Conservation (phyloP, 2,329 filamentous ascomycete genomes). For the Alternaria consortialis region DNA sequence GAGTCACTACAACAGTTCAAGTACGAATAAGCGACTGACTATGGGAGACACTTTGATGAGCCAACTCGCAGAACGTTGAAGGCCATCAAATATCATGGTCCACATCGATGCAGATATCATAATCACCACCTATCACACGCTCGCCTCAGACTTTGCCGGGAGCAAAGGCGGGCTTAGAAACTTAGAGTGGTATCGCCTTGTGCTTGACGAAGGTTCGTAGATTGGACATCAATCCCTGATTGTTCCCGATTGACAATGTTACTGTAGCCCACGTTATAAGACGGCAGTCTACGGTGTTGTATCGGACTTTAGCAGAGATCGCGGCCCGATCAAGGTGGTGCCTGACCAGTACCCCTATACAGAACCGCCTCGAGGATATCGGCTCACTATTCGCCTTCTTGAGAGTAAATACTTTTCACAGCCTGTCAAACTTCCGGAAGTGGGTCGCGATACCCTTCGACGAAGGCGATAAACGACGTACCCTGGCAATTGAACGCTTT, state of each 20-base stretch:
- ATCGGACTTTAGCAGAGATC: constrained; percentile 56
- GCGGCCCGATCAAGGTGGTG: constrained; percentile 58
- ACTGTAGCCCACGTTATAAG: constrained; percentile 61
- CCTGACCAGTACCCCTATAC: constrained; percentile 56
- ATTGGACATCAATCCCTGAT: rapidly evolving
- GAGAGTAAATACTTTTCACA: constrained; percentile 54
- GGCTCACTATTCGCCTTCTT: constrained; percentile 62
- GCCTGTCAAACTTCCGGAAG: constrained; percentile 54
- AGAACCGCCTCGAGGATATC: constrained; percentile 63
- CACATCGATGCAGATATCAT: constrained; percentile 34
- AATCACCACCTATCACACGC: constrained; percentile 44
- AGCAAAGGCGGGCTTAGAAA: constrained; percentile 21
- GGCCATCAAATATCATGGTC: constrained; percentile 38
- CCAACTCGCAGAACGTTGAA: constrained; percentile 16
- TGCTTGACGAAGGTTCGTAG: constrained; percentile 40
- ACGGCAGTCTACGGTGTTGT: constrained; percentile 57
- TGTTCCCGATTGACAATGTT: neutral
- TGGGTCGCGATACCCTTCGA: constrained; percentile 56
- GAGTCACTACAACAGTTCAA: constrained; percentile 33
- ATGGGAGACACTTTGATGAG: constrained; percentile 34
- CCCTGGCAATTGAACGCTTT: constrained; percentile 35
- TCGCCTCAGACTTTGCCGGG: constrained; percentile 19
- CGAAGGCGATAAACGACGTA: constrained; percentile 32
- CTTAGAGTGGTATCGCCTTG: constrained; percentile 41
- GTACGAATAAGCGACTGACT: neutral